Conservation (phyloP, 179 eudicot species). For the Heliamphora pulchella region DNA sequence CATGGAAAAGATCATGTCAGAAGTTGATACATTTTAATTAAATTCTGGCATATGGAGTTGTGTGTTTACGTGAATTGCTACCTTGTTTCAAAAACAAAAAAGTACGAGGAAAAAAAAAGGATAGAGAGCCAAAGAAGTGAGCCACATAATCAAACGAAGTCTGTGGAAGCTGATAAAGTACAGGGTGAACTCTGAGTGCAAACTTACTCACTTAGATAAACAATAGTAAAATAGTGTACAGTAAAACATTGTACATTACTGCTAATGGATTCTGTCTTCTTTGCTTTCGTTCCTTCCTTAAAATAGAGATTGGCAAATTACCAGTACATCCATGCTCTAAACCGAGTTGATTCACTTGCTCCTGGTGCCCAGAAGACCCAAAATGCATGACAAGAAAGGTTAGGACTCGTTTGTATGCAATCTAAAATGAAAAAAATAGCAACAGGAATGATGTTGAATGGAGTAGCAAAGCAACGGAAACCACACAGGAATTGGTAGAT, state of each 20-base stretch:
- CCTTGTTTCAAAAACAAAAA: background rate
- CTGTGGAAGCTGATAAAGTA: background rate
- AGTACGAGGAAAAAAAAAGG: no score
- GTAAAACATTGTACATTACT: conserved; percentile 19
- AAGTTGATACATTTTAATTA: background rate
- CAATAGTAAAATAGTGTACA: background rate
- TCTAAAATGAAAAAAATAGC: background rate
- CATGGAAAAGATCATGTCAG: background rate
- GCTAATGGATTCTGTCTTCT: conserved; percentile 19
- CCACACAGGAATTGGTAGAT: background rate
- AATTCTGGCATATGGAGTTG: background rate
- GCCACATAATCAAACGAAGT: background rate
- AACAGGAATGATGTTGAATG: background rate
- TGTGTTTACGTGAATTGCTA: background rate
- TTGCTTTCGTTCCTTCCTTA: conserved; percentile 14
- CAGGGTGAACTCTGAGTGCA: background rate
- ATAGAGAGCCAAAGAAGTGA: background rate
- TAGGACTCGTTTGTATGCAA: background rate
- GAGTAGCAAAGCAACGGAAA: background rate
- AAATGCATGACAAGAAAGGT: background rate
- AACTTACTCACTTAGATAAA: background rate
- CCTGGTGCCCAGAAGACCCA: background rate
- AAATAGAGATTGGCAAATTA: background rate
- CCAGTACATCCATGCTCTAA: background rate
- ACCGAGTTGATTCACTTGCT: conserved; percentile 7